Evolutionary conservation across 2,329 filamentous ascomycete species (phyloP).

Genomic region (Xenoacremonium recifei): DNA sequence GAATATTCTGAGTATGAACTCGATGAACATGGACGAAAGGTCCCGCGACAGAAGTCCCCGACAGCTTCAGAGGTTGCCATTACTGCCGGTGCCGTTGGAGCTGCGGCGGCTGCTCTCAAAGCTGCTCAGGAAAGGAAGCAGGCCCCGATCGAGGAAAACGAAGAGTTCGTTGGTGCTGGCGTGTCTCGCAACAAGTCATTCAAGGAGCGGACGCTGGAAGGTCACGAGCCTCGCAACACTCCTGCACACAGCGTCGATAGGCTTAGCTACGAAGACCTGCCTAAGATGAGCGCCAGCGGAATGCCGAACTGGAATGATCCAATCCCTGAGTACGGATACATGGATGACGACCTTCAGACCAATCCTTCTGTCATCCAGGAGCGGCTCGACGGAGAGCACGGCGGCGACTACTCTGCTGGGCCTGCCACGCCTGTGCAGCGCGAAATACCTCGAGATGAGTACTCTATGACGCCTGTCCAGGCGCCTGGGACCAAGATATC

Average conservation of each 20-base stretch:
- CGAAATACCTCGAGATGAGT: constrained; percentile 20
- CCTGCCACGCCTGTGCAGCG: constrained; percentile 48
- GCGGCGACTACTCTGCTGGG: constrained; percentile 52
- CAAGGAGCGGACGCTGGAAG: constrained; percentile 61
- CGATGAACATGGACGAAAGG: constrained; percentile 57
- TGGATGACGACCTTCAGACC: constrained; percentile 69
- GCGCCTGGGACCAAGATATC: constrained; percentile 43
- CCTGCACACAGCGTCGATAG: constrained; percentile 59
- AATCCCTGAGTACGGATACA: constrained; percentile 74
- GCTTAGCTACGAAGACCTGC: constrained; percentile 50
- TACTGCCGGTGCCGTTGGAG: constrained; percentile 53
- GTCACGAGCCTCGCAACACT: constrained; percentile 52
- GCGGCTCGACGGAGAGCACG: constrained; percentile 55
- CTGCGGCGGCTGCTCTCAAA: constrained; percentile 51
- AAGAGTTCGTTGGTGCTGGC: constrained; percentile 47
- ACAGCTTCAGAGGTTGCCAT: constrained; percentile 58
- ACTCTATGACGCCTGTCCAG: constrained; percentile 27
- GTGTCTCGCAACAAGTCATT: constrained; percentile 63
- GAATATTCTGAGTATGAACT: constrained; percentile 57
- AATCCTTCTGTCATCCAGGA: constrained; percentile 84
- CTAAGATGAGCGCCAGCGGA: constrained; percentile 65
- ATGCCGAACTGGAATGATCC: constrained; percentile 68
- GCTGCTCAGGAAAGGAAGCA: constrained; percentile 48
- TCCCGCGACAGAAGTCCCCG: constrained; percentile 47
- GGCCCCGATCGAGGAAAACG: constrained; percentile 31